Evolutionary conservation across 1,284 basidiomycete genomes (phyloP), one percentile per base, ranked within the genome.

Genomic region (Leccinum olivaceoglutinosum): DNA sequence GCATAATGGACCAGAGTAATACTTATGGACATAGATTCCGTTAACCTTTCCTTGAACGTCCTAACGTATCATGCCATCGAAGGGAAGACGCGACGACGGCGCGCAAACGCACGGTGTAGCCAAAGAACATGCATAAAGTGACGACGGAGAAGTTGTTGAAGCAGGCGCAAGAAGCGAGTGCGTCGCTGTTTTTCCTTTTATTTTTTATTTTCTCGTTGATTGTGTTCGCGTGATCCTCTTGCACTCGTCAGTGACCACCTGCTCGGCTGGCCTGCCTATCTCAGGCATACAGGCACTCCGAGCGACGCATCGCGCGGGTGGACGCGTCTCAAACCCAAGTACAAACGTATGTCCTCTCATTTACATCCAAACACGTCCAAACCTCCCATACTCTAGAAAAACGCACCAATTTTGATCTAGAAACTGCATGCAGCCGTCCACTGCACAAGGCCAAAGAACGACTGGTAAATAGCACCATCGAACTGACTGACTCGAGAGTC

Each of bases 401-500:
- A 62, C 68, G 65, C 34, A 68, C 64, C 8, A 71, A 2, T 14
- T 64, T 61, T 14, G 34, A 62, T 12, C 16, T 60, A 29, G 65
- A 61, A 36, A 64, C 62, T 63, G 62, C 54, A 8, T 41, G 7
- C 16, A 25, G 21, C 18, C 68, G 63, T 41, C 71, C 71, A 6
- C 49, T 74, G 11, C 56, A 63, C 36, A 34, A 51, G 46, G 70
- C 67, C 6, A 63, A 44, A 51, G 38, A 62, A 38, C 69, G 64
- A 5, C n/a, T 3, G 3, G 49, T 25, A 11, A 36, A 61, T 25
- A 21, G 11, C 21, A 5, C n/a, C 5, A 49, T 68, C 34, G 69
- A 74, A 38, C 55, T 70, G 4, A 66, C 62, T 0, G 68, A 73
- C 41, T 74, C 69, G 49, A 62, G 68, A 21, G 21, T 21, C 21